Conservation (phyloP, 2,329 filamentous ascomycete species). For the Sphaerulina vaccinii region DNA sequence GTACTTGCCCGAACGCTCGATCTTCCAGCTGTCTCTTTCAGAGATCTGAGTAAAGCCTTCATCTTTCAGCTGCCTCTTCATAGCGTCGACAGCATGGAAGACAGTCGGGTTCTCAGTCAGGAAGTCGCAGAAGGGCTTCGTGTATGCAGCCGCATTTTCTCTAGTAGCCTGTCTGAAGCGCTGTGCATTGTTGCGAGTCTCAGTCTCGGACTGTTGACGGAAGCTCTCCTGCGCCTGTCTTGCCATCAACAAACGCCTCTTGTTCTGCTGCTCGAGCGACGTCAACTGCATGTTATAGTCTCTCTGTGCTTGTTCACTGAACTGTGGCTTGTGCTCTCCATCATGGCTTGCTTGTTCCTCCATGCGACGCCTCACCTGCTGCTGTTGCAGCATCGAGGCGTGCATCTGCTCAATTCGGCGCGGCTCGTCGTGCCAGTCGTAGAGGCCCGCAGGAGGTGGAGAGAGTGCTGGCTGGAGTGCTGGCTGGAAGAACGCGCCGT, state of each 20-base stretch:
- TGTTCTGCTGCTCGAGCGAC: not conserved
- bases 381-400: not conserved
- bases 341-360: slow-evolving; percentile 1
- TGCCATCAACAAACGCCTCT: not conserved
- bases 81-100: slow-evolving; percentile 82
- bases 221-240: not conserved
- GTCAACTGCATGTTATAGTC: not conserved
- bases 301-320: not conserved
- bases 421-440: not conserved
- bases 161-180: slow-evolving; percentile 27
- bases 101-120: slow-evolving; percentile 87
- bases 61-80: slow-evolving; percentile 68
- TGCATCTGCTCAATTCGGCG: not conserved
- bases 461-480: no score
- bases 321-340: slow-evolving; percentile 1
- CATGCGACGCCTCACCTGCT: not conserved
- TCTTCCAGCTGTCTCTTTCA: slow-evolving; percentile 77
- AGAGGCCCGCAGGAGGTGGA: no score
- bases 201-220: not conserved
- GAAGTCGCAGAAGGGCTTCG: slow-evolving; percentile 66
- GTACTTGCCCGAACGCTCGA: slow-evolving; percentile 83
- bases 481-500: no score
- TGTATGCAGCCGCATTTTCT: slow-evolving; percentile 33
- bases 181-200: not conserved
- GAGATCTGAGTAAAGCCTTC: slow-evolving; percentile 77